Evolutionary conservation across 495 filamentous ascomycete genomes (phyloP).

Genomic region (Pseudoneurospora amorphoporcata): DNA sequence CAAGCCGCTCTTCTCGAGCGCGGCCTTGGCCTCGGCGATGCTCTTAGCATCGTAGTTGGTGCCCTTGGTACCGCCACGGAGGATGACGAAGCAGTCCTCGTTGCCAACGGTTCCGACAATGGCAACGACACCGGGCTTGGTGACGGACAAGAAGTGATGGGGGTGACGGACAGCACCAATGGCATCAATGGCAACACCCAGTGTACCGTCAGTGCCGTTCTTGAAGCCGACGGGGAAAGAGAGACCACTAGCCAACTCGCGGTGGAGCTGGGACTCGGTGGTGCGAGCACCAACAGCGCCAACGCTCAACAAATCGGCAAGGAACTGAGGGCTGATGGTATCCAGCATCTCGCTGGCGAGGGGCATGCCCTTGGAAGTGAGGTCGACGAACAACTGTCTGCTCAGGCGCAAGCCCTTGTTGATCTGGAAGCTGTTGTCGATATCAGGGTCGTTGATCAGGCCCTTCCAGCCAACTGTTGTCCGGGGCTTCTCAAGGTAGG

Average conservation of each 20-base stretch:
- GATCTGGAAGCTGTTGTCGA: constrained; percentile 97
- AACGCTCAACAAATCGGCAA: constrained; percentile 85
- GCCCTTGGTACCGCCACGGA: constrained; percentile 85
- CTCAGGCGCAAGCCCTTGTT: constrained; percentile 89
- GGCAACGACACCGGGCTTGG: constrained; percentile 91
- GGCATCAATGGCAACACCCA: constrained; percentile 89
- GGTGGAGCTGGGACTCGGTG: constrained; percentile 90
- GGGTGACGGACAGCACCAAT: constrained; percentile 88
- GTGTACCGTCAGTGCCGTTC: constrained; percentile 91
- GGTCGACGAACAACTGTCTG: constrained; percentile 86
- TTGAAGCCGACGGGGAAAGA: constrained; percentile 99
- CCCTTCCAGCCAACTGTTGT: constrained; percentile 99
- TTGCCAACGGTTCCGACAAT: constrained; percentile 95
- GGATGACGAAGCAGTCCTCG: constrained; percentile 96
- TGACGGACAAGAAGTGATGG: constrained; percentile 97
- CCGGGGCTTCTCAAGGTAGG: constrained; percentile 97
- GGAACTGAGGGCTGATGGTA: constrained; percentile 95
- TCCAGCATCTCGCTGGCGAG: constrained; percentile 97
- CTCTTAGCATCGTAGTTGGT: constrained; percentile 88
- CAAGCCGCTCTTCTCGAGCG: constrained; percentile 20
- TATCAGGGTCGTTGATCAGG: constrained; percentile 97
- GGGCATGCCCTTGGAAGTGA: constrained; percentile 94
- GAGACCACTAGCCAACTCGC: constrained; percentile 86
- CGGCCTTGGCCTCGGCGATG: constrained; percentile 41
- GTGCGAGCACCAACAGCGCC: constrained; percentile 93